Evolutionary conservation across 257 asterid species (phyloP).

Genomic region (Lycium barbarum): DNA sequence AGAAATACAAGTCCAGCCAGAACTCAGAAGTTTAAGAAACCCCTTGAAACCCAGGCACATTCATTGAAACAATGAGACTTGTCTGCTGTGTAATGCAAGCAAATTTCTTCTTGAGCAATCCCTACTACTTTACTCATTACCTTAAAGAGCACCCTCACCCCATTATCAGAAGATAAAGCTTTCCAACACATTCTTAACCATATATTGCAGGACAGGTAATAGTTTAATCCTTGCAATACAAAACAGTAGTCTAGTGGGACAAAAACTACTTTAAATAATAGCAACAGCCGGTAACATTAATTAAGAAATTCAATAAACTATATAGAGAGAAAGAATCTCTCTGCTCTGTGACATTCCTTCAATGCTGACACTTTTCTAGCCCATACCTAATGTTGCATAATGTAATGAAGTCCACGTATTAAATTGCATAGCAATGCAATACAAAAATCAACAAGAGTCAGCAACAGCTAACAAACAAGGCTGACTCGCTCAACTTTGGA

Average conservation of each 20-base stretch:
- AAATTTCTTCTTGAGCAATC: not conserved
- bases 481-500: slow-evolving; percentile 8
- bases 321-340: not conserved
- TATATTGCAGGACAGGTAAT: not conserved
- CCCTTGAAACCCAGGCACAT: not conserved
- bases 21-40: not conserved
- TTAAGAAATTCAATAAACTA: not conserved
- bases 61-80: not conserved
- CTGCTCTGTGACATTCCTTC: not conserved
- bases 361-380: not conserved
- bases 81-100: not conserved
- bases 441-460: not conserved
- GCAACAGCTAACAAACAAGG: slow-evolving; percentile 11
- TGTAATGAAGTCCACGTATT: not conserved
- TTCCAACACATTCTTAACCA: not conserved
- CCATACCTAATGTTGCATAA: not conserved
- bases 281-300: not conserved
- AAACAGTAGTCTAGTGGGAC: not conserved
- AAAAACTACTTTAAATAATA: not conserved
- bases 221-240: slow-evolving; percentile 6
- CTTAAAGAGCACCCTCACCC: slow-evolving; percentile 7
- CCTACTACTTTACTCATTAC: not conserved
- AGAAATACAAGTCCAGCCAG: not conserved
- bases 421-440: slow-evolving; percentile 5
- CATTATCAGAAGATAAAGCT: slow-evolving; percentile 7